Percentiles rank a stretch among this genome's conserved stretches.
Conservation (phyloP, 2,329 filamentous ascomycete genomes). For the Paracorniculantispora psalliotae region DNA sequence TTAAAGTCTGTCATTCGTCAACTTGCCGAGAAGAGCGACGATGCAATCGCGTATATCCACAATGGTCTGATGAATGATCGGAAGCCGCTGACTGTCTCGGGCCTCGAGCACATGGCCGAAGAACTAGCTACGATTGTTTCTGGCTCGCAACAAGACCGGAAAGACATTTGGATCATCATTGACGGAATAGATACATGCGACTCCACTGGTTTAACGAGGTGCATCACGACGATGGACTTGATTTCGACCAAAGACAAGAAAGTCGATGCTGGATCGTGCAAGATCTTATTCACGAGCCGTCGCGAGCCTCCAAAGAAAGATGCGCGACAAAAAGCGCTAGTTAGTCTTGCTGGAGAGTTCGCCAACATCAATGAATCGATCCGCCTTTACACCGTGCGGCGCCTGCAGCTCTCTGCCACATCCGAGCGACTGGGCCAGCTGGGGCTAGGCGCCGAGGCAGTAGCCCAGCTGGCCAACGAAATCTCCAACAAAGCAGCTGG, state of each 20-base stretch:
- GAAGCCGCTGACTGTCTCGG: not conserved
- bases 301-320: not conserved
- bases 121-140: not conserved
- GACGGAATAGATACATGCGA: conserved; percentile 26
- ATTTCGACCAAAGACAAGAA: not conserved
- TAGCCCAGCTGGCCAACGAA: not conserved
- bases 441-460: not conserved
- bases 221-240: not conserved
- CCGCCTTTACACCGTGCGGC: not conserved
- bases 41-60: conserved; percentile 18
- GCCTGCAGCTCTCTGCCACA: not conserved
- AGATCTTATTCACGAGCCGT: not conserved
- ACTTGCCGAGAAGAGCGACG: conserved; percentile 20
- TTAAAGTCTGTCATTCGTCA: conserved; percentile 29
- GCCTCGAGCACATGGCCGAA: not conserved
- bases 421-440: not conserved
- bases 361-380: not conserved
- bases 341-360: not conserved
- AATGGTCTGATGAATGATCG: not conserved
- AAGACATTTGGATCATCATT: conserved; percentile 23
- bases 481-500: not conserved
- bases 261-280: not conserved
- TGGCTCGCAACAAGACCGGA: not conserved
- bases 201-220: conserved; percentile 13
- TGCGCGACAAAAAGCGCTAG: not conserved